Conservation (phyloP, 2,329 filamentous ascomycete species). For the Cylindrodendrum hubeiense region DNA sequence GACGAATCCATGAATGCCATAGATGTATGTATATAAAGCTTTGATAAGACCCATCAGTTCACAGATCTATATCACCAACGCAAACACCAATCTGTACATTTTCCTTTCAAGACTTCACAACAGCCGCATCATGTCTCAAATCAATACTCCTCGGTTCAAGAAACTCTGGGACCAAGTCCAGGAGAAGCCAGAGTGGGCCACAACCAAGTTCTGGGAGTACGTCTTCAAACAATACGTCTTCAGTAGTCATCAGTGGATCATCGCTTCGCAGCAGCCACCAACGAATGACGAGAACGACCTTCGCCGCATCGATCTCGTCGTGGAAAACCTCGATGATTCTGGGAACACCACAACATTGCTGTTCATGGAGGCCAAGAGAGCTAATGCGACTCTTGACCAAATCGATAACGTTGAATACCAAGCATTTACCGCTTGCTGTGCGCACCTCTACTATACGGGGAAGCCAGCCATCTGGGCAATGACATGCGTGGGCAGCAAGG, state of each 20-base stretch:
- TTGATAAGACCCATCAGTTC: no score
- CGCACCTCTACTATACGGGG: slow-evolving; percentile 1
- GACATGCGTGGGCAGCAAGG: slow-evolving; percentile 1
- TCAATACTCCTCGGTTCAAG: neutral
- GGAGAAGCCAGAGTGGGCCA: slow-evolving; percentile 8
- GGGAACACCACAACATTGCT: neutral
- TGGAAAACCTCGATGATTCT: slow-evolving; percentile 4
- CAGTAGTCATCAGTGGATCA: neutral
- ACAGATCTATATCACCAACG: no score
- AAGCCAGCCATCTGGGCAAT: slow-evolving; percentile 4
- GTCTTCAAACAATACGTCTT: slow-evolving; percentile 15
- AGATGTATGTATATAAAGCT: neutral
- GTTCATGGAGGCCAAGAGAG: slow-evolving; percentile 8
- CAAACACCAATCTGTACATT: no score
- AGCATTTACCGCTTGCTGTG: slow-evolving; percentile 16
- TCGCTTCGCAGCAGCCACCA: slow-evolving; percentile 11
- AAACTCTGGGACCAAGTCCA: slow-evolving; percentile 3
- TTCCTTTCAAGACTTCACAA: neutral
- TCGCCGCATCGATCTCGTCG: neutral
- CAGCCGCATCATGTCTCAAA: neutral
- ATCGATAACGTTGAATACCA: slow-evolving; percentile 15
- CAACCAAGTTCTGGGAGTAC: slow-evolving; percentile 12
- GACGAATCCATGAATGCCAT: neutral
- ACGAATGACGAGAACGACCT: slow-evolving; percentile 9
- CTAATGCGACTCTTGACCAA: neutral